A percentile compares a stretch with the other conserved stretches of the same genome.
These are phyloP conservation scores for Lepiota venenata DNA, from an alignment of 768 basidiomycete genomes.

Conservation along the genomic window DNA sequence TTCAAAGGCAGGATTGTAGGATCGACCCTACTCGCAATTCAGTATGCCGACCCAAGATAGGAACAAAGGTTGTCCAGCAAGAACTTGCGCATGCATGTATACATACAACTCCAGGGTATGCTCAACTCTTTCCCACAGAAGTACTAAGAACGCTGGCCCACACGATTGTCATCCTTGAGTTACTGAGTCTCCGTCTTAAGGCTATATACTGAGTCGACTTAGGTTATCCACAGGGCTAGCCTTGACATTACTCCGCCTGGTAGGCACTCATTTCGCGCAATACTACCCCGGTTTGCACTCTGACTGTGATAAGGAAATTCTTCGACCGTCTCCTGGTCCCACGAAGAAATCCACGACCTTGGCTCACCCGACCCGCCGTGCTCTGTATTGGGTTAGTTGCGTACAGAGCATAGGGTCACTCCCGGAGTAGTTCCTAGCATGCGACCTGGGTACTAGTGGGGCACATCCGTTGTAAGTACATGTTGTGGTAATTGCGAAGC, in stretches of 20 bases:
- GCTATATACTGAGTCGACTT: neutral
- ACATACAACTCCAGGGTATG: conserved; percentile 7
- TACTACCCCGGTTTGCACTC: neutral
- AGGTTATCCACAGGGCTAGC: neutral
- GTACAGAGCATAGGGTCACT: neutral
- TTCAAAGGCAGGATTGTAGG: neutral
- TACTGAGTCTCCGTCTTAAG: neutral
- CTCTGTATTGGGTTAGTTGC: neutral
- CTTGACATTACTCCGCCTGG: neutral
- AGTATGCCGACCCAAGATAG: conserved; percentile 6
- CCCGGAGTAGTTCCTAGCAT: neutral
- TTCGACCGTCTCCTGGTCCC: neutral
- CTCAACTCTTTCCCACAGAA: conserved; percentile 10
- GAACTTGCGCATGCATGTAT: neutral
- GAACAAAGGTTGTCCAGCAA: neutral
- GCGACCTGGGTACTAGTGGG: neutral
- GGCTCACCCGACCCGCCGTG: neutral
- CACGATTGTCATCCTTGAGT: neutral
- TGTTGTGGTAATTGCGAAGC: too few relatives aligned
- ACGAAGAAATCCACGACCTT: too few relatives aligned
- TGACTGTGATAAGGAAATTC: neutral
- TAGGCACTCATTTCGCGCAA: neutral
- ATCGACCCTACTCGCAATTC: conserved; percentile 6
- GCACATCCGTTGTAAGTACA: neutral
- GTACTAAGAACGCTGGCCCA: neutral